These are phyloP conservation scores for Alternaria consortialis DNA, from an alignment of 2,329 filamentous ascomycete genomes.

Conservation along the genomic window DNA sequence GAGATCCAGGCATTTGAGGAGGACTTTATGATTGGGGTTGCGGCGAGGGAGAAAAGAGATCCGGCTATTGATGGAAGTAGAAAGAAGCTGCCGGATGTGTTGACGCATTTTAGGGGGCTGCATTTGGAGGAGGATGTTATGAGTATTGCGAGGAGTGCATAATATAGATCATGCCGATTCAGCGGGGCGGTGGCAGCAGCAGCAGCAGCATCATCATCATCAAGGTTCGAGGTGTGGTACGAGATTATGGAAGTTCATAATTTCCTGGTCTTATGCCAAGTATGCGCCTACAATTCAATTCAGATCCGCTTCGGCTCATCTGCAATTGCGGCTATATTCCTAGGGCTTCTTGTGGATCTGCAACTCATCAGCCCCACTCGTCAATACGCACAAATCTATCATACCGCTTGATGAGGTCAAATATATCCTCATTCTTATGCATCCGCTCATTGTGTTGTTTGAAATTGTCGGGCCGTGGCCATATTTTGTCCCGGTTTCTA, in stretches of 20 bases:
- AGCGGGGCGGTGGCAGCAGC: neutral
- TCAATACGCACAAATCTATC: too few relatives aligned
- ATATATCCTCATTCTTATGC: too few relatives aligned
- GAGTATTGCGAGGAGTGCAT: slow-evolving; percentile 31
- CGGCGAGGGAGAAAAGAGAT: slow-evolving; percentile 48
- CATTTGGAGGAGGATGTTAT: slow-evolving; percentile 58
- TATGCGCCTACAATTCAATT: too few relatives aligned
- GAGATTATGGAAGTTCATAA: neutral
- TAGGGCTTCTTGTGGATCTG: too few relatives aligned
- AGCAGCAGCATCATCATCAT: neutral
- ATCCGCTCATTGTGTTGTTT: too few relatives aligned
- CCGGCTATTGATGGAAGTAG: slow-evolving; percentile 25
- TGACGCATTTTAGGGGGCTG: slow-evolving; percentile 54
- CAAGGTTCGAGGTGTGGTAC: neutral
- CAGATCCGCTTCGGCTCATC: too few relatives aligned
- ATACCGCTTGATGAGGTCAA: too few relatives aligned
- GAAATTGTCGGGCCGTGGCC: too few relatives aligned
- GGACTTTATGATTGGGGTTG: slow-evolving; percentile 67
- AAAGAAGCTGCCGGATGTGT: slow-evolving; percentile 45
- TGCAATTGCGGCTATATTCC: too few relatives aligned
- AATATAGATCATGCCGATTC: neutral
- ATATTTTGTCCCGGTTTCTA: too few relatives aligned
- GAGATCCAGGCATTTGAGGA: slow-evolving; percentile 67
- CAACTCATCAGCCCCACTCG: too few relatives aligned
- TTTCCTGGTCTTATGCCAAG: too few relatives aligned